Percentiles rank a stretch among this genome's conserved stretches.
These are phyloP conservation scores for Picea mariana DNA, from an alignment of 83 land plant genomes.

Conservation along the genomic window DNA sequence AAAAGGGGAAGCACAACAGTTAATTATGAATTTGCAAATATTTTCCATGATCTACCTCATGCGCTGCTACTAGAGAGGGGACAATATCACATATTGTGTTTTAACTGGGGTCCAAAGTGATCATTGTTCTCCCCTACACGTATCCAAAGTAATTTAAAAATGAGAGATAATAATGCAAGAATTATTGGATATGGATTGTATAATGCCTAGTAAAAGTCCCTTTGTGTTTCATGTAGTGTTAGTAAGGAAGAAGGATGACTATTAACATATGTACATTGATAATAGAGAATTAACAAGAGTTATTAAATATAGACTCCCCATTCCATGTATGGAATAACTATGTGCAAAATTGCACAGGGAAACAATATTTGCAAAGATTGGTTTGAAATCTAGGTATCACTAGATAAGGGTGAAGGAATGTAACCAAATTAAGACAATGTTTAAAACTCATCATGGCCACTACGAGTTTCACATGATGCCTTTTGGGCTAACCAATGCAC, in stretches of 20 bases:
- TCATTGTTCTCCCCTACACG: no score
- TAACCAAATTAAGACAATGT: constrained; percentile 12
- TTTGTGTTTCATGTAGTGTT: neutral
- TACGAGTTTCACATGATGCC: constrained; percentile 19
- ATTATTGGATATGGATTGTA: neutral
- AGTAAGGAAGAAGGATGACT: neutral
- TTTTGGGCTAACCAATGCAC: constrained; percentile 24
- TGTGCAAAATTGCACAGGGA: constrained; percentile 17
- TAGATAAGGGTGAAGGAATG: neutral
- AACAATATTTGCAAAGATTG: constrained; percentile 13
- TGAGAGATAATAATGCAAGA: no score
- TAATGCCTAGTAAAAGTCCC: neutral
- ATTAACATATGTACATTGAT: constrained; percentile 1
- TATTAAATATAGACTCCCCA: constrained; percentile 17
- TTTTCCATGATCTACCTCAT: no score
- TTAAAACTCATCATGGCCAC: constrained; percentile 13
- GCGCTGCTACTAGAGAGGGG: no score
- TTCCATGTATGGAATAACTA: constrained; percentile 20
- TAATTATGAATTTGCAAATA: no score
- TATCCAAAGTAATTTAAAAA: no score
- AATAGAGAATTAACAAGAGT: constrained; percentile 18
- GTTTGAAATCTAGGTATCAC: constrained; percentile 16
- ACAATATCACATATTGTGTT: no score
- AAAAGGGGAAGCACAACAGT: no score
- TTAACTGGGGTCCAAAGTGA: no score